Evolutionary conservation across 805 yeast genomes (phyloP), one percentile per base, ranked within the genome.

Genomic region (Teunomyces tritomae): DNA sequence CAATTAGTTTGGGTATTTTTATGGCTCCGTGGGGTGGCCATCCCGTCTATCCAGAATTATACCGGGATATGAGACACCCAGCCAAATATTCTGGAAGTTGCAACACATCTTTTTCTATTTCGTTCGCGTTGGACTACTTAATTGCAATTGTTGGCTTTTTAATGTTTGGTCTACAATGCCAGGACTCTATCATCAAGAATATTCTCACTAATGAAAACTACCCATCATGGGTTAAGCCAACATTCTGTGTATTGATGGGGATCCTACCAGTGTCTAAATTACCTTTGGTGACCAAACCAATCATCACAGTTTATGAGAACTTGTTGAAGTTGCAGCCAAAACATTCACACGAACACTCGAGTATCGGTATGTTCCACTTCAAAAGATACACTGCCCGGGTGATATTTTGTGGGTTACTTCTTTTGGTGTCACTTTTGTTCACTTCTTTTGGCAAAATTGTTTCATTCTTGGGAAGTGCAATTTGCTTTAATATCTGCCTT

Each of bases 11-110:
- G 47, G 92, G 92, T 2, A 73, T 86, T 27, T 74, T 83, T 49
- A 78, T 86, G 76, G 89, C 91, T 3, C 89, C 90, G 9, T 86
- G 88, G 82, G 92, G 92, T 48, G 94, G 94, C 2, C 92, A 86
- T 61, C 88, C 89, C 1, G 84, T 87, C 5, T 85, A 85, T 54
- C 92, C 92, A 2, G 87, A 84, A 56, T 67, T 86, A 39, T 83
- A 80, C 61, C 69, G 78, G 34, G 94, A 86, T 61, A 87, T 86
- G 87, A 75, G 82, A 57, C 83, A 78, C 47, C 89, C 89, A 5
- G 61, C 70, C 28, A 79, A 77, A 52, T 85, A 79, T 63, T 66
- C 68, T 14, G 60, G 62, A 11, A 81, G 89, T 50, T 71, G 85
- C 58, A 67, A 71, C 40, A 62, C 76, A 2, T 82, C 92, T 0